Evolutionary conservation across 352 stramenopile genomes (phyloP).

Genomic region (Phytophthora ramorum): DNA sequence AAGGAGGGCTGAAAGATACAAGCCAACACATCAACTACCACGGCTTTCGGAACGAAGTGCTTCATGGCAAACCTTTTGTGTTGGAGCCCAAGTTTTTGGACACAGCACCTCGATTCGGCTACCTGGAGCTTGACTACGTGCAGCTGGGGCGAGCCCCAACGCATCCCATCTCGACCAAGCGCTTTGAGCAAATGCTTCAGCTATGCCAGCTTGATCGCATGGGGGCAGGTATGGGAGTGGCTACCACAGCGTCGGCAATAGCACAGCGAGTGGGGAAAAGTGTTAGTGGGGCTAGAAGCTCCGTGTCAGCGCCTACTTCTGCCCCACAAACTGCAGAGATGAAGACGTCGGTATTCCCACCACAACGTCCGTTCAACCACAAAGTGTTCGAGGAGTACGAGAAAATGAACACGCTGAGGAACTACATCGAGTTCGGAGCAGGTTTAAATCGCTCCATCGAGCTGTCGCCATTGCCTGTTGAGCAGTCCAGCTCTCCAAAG

Average conservation of each 20-base stretch:
- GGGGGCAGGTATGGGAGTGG: slow-evolving; percentile 42
- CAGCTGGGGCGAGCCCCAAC: slow-evolving; percentile 49
- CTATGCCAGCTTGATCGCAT: slow-evolving; percentile 67
- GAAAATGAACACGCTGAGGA: slow-evolving; percentile 68
- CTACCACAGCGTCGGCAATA: not conserved
- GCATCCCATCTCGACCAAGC: slow-evolving; percentile 61
- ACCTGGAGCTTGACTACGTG: slow-evolving; percentile 82
- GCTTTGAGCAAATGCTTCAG: slow-evolving; percentile 71
- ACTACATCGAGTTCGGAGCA: slow-evolving; percentile 70
- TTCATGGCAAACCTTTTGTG: slow-evolving; percentile 68
- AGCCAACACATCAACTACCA: slow-evolving; percentile 80
- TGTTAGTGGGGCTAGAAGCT: slow-evolving; percentile 6
- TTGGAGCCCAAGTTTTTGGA: slow-evolving; percentile 72
- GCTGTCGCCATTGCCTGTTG: slow-evolving; percentile 30
- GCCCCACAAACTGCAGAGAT: not conserved
- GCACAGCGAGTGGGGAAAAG: slow-evolving; percentile 2
- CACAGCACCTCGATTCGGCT: slow-evolving; percentile 67
- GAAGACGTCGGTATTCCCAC: slow-evolving; percentile 41
- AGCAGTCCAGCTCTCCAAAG: not conserved
- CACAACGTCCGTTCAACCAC: slow-evolving; percentile 45
- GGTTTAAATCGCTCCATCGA: slow-evolving; percentile 55
- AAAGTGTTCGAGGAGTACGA: slow-evolving; percentile 64
- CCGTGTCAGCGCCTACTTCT: not conserved
- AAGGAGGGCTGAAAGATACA: slow-evolving; percentile 69
- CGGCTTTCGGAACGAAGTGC: slow-evolving; percentile 78